Evolutionary conservation across 345 rosid genomes (phyloP), one percentile per base, ranked within the genome.

Genomic region (Leavenworthia alabamica): DNA sequence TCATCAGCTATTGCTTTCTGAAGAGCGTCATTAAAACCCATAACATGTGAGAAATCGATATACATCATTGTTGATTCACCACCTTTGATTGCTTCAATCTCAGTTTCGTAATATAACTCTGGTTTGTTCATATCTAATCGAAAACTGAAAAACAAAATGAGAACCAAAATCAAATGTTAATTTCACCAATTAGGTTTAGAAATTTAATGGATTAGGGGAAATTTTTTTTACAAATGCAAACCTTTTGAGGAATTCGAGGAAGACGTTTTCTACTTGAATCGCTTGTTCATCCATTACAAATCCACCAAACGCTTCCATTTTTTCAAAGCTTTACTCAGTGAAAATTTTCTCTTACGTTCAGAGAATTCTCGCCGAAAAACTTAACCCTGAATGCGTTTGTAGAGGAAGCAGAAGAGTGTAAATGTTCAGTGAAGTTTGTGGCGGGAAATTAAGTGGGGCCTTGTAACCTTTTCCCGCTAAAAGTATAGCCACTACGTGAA

Each of bases 161-260:
- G 4, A 16, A 5, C 4, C 42, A 15, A 42, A 45, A 59, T 36
- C 13, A 3, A 5, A 68, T 2, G 10, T 16, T 26, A 26, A 51
- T 8, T 47, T 19, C 0, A 66, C 19, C 5, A 20, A 7, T 47
- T 10, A 62, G 47, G 22, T 7, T 3, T 8, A 37, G 14, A 17
- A 39, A 4, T n/a, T 7, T 42, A 50, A 51, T 0, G 48, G 12
- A 51, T n/a, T 35, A 5, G 12, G 6, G 4, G 11, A 1, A 1
- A 20, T 4, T 0, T 7, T 4, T 0, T 7, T 3, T 2, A 48
- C 7, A 56, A 29, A 57, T 5, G 2, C 50, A 5, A 36, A 91
- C 98, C 95, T 82, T 78, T 82, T 85, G 66, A 93, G 96, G 71
- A 89, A 87, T 16, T 89, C 90, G 49, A 93, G 79, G 83, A 93